Base-by-base conservation (phyloP, 768 basidiomycete species). In the Harrya chromipes region DNA sequence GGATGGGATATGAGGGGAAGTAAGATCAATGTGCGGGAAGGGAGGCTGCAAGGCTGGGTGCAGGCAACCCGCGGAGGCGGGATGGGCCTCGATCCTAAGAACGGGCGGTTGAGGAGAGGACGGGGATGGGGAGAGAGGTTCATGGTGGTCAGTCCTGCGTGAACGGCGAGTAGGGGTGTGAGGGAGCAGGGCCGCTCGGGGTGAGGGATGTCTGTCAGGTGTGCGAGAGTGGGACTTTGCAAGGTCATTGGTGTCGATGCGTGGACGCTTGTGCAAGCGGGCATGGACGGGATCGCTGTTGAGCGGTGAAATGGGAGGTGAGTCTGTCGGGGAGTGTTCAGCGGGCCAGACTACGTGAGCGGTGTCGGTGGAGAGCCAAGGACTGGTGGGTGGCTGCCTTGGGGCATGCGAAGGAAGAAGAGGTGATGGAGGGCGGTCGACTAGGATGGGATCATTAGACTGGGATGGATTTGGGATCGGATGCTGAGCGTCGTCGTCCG, bases 1-100 rank as follows among this genome's bases (percentile, higher is more conserved):
- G 31, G 87, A 74, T 7, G 89, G 90, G 52, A 90, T 80, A 54
- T 83, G 79, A 4, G 80, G 74, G 2, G 74, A 72, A 14, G 65
- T 36, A 11, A 73, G 71, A 59, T 77, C 76, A 46, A 75, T 64
- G 39, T 72, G 58, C 1, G 69, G 63, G 27, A 62, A 54, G 2
- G 65, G 55, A 3, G 72, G 55, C 57, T 68, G 55, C 54, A 63
- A 20, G 55, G 69, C 16, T 53, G 59, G 20, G 55, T 69, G 47
- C 14, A 76, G 36, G 20, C 41, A 49, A 49, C 51, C 54, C 40
- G 63, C 27, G 46, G 59, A 48, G 4, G 61, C 59, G n/a, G 47
- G 60, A 41, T 54, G 56, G 2, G 54, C 44, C 6, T 68, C 66
- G 49, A 69, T 61, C 20, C 58, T 53, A 46, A 63, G 58, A 13